These are phyloP conservation scores for Eucalyptus sp. DNA, from an alignment of 345 rosid species.

Conservation along the genomic window DNA sequence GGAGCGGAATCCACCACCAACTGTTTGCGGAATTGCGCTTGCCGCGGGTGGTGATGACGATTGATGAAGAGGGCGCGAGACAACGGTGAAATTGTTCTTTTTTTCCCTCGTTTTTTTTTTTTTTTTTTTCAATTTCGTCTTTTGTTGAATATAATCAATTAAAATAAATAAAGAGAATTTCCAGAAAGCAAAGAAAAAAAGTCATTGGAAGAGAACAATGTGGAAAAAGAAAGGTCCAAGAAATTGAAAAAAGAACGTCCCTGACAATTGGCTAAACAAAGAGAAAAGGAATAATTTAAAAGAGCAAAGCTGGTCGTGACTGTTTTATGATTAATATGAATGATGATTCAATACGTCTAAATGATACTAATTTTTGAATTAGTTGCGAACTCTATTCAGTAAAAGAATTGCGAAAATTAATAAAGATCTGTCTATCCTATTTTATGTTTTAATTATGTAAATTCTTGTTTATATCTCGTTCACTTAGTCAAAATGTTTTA, in stretches of 20 bases:
- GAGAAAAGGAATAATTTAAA: neutral
- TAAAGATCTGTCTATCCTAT: fast-evolving
- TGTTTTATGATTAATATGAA: neutral
- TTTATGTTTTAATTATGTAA: neutral
- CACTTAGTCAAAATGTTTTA: neutral
- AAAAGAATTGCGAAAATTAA: neutral
- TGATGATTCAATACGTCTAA: too few relatives aligned
- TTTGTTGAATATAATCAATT: neutral
- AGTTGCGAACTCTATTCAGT: neutral
- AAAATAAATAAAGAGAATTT: neutral
- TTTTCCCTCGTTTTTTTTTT: neutral
- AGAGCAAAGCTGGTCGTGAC: neutral
- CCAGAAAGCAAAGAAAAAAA: neutral
- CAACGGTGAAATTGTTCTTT: neutral
- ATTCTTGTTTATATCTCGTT: neutral
- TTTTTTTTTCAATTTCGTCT: neutral
- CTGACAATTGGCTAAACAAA: neutral
- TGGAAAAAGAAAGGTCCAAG: neutral
- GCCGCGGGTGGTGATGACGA: neutral
- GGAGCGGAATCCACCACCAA: neutral
- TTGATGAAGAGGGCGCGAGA: neutral
- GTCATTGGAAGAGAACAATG: fast-evolving
- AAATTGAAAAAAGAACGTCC: neutral
- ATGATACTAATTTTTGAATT: neutral
- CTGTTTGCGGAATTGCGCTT: neutral